Conservation (phyloP, 2,329 filamentous ascomycete genomes). For the Ploettnerulaceae sp. region DNA sequence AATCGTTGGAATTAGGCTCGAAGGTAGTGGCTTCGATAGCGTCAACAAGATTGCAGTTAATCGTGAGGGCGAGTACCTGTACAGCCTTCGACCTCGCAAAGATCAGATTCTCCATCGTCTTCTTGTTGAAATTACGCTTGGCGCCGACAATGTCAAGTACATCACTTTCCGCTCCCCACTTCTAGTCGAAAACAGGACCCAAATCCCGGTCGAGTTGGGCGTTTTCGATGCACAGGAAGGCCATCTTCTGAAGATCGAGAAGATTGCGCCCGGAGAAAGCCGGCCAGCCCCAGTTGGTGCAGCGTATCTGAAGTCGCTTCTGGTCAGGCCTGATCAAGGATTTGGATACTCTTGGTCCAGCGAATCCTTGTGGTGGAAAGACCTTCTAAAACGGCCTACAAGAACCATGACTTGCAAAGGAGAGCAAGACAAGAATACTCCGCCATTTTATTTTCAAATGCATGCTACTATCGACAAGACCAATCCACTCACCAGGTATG, state of each 20-base stretch:
- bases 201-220: slow-evolving; percentile 91
- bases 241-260: slow-evolving; percentile 93
- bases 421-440: slow-evolving; percentile 69
- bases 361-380: slow-evolving; percentile 87
- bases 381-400: slow-evolving; percentile 78
- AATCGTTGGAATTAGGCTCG: slow-evolving; percentile 75
- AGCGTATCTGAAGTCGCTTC: slow-evolving; percentile 79
- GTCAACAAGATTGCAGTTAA: slow-evolving; percentile 85
- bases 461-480: slow-evolving; percentile 80
- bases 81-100: slow-evolving; percentile 81
- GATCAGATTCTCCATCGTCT: slow-evolving; percentile 83
- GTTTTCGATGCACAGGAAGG: slow-evolving; percentile 84
- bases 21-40: slow-evolving; percentile 90
- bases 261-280: slow-evolving; percentile 87
- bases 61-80: slow-evolving; percentile 89
- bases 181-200: slow-evolving; percentile 90
- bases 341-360: slow-evolving; percentile 96
- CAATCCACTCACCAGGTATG: slow-evolving; percentile 72
- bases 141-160: slow-evolving; percentile 95
- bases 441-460: slow-evolving; percentile 94
- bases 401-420: slow-evolving; percentile 84
- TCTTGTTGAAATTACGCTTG: slow-evolving; percentile 85
- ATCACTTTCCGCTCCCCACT: slow-evolving; percentile 92
- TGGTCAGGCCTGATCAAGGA: slow-evolving; percentile 87
- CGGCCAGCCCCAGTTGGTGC: slow-evolving; percentile 89